phyloP scores from a whole-genome alignment of 2,329 filamentous ascomycete species.

The Pseudogymnoascus sp. region DNA sequence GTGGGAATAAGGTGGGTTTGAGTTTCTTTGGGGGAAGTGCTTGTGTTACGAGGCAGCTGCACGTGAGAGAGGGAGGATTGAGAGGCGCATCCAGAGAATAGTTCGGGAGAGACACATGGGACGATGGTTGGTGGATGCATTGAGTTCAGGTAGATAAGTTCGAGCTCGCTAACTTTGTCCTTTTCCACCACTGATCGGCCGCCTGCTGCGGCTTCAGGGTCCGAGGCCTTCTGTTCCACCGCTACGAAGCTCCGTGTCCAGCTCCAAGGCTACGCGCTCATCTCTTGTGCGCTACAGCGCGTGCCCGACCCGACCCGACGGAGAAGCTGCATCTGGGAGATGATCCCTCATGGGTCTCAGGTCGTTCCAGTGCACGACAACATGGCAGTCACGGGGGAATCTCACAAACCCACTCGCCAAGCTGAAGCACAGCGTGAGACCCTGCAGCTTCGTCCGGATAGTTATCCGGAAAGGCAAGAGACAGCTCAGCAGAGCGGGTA shows the following conservation, averaged over 20 bases:
- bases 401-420: neutral
- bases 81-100: neutral
- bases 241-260: neutral
- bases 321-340: neutral
- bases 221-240: neutral
- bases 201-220: neutral
- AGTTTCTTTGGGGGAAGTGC: neutral
- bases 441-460: neutral
- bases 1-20: neutral
- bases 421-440: neutral
- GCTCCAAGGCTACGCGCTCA: neutral
- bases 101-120: neutral
- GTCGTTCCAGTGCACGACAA: neutral
- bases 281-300: neutral
- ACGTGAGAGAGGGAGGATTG: neutral
- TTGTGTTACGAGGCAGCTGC: neutral
- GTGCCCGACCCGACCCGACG: neutral
- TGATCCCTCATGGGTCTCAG: neutral
- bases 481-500: neutral
- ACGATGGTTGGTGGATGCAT: neutral
- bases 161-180: neutral
- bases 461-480: neutral
- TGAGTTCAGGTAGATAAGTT: neutral
- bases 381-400: neutral
- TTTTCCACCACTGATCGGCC: neutral